Conservation (phyloP, 2,329 filamentous ascomycete genomes). For the Cladosporium sp. region DNA sequence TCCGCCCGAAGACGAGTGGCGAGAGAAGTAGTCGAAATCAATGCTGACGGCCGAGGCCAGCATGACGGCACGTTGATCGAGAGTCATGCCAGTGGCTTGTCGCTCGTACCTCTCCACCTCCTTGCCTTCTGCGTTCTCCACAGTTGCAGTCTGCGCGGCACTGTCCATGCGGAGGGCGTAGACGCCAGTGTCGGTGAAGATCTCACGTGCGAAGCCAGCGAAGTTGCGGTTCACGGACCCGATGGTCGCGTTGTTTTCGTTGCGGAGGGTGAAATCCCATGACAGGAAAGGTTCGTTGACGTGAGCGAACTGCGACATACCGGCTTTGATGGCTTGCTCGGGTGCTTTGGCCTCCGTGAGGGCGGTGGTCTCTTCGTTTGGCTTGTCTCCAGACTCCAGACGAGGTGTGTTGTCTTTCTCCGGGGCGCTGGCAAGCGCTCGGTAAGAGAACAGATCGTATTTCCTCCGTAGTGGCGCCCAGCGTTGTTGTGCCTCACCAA, state of each 20-base stretch:
- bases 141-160: constrained; percentile 44
- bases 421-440: constrained; percentile 38
- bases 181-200: constrained; percentile 66
- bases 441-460: constrained; percentile 64
- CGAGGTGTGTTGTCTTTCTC: constrained; percentile 36
- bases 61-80: constrained; percentile 67
- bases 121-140: constrained; percentile 28
- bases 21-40: constrained; percentile 68
- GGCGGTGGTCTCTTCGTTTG: constrained; percentile 47
- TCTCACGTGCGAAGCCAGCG: constrained; percentile 60
- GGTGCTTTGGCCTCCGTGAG: constrained; percentile 51
- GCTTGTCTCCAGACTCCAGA: constrained; percentile 34
- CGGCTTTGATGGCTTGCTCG: constrained; percentile 40
- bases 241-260: constrained; percentile 52
- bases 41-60: constrained; percentile 64
- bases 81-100: constrained; percentile 55
- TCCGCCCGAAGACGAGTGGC: constrained; percentile 52
- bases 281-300: constrained; percentile 64
- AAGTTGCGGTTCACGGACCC: constrained; percentile 66
- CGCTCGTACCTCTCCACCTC: constrained; percentile 30
- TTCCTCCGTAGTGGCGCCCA: constrained; percentile 64
- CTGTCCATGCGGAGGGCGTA: constrained; percentile 66
- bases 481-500: constrained; percentile 64
- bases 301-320: constrained; percentile 61
- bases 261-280: constrained; percentile 63